Base-by-base conservation (phyloP, 2,329 filamentous ascomycete genomes). In the Verticillium longisporum region DNA sequence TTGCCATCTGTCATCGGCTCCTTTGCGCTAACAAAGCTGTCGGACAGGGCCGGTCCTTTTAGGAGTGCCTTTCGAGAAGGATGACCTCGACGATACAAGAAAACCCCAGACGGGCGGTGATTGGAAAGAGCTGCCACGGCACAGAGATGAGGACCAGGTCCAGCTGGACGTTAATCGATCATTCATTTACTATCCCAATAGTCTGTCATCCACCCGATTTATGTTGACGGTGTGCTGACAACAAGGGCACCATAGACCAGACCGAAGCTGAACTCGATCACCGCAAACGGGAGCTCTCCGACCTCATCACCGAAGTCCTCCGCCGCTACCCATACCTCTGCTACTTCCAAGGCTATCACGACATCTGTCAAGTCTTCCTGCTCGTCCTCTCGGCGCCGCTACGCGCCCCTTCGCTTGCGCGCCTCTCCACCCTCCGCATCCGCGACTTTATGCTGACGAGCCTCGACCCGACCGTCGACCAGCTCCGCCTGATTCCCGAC, bases 301-400 rank as follows among this genome's bases (percentile, higher is more conserved):
- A 86, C 64, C 81, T 99, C 58, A 98, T 99, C 69, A 85, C 85
- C 58, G 83, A 89, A 65, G 86, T 96, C 14, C 83, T 99, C 55
- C 88, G 96, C 59, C 84, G 84, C 37, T 83, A 96, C 69, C 92
- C 93, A 15, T 88, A 88, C 72, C 85, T 99, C 38, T 92, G 88
- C 78, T 99, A 99, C 77, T 99, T 99, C 74, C 95, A 99, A 78
- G 95, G 95, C 72, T 99, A 96, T 73, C 95, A 99, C 75, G 95
- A 99, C 77, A 98, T 99, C 70, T 95, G 91, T 68, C 95, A 99
- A 76, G 95, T 99, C 31, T 83, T 99, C 62, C 84, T 98, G 50
- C 83, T 99, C 14, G 93, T 97, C 11, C 81, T 99, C 4, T 88
- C 88, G 0, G 77, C 85, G 10, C 70, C 80, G 26, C 58, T 56